phyloP scores from a whole-genome alignment of 805 yeast genomes.

The Komagataella populi region DNA sequence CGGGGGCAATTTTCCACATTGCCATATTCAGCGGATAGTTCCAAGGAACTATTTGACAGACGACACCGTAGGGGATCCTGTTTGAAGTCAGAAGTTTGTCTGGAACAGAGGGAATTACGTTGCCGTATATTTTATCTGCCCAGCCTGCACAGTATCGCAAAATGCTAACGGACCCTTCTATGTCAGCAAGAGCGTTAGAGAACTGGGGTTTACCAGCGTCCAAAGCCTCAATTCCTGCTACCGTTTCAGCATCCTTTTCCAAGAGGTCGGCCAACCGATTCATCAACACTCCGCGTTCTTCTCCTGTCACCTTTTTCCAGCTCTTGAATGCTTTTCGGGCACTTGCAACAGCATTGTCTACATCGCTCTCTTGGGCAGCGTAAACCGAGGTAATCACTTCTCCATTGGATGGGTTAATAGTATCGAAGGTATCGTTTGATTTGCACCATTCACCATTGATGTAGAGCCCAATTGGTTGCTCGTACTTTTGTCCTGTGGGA shows the following conservation, averaged over 20 bases:
- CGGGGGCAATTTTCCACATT: constrained; percentile 75
- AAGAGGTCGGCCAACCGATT: constrained; percentile 35
- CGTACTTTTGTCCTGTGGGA: constrained; percentile 35
- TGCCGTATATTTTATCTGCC: constrained; percentile 44
- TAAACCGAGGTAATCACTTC: constrained; percentile 30
- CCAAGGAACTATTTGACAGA: constrained; percentile 65
- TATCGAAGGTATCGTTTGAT: constrained; percentile 23
- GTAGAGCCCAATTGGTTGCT: constrained; percentile 52
- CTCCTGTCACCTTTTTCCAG: constrained; percentile 33
- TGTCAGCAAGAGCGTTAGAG: constrained; percentile 33
- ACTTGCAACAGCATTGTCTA: constrained; percentile 35
- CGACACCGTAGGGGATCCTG: constrained; percentile 54
- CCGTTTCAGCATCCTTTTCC: constrained; percentile 31
- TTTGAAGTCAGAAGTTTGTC: constrained; percentile 51
- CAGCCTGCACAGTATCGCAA: constrained; percentile 47
- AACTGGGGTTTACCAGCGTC: constrained; percentile 43
- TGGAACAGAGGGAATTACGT: constrained; percentile 20
- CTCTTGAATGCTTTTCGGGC: constrained; percentile 30
- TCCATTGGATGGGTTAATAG: constrained; percentile 37
- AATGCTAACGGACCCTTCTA: constrained; percentile 29
- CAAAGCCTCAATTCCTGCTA: constrained; percentile 32
- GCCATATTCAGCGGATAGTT: constrained; percentile 62
- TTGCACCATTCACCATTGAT: constrained; percentile 39
- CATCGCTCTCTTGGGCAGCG: constrained; percentile 31
- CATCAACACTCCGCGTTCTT: constrained; percentile 25